A percentile compares a stretch with the other conserved stretches of the same genome.
Evolutionary conservation across 495 filamentous ascomycete genomes (phyloP).

Genomic region (Penicillium silybi): DNA sequence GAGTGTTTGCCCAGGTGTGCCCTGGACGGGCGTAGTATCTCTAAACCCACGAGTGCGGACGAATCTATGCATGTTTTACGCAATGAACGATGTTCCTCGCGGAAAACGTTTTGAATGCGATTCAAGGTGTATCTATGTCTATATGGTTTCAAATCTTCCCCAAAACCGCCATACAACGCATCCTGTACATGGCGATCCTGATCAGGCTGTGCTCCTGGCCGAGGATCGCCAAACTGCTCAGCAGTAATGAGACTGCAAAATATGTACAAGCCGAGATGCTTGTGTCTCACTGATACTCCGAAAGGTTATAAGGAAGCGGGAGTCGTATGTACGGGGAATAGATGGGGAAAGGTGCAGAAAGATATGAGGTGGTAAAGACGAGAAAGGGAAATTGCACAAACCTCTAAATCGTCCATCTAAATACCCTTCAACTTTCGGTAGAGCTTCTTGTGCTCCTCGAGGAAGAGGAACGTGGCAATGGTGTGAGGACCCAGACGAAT

Average conservation of each 20-base stretch:
- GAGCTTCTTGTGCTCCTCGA: constrained; percentile 71
- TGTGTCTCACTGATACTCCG: constrained; percentile 12
- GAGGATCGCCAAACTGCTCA: neutral
- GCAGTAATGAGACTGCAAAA: constrained; percentile 16
- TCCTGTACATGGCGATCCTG: constrained; percentile 7
- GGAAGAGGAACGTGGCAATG: constrained; percentile 89
- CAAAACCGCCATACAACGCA: constrained; percentile 6
- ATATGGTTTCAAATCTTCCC: constrained; percentile 14
- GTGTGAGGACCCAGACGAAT: constrained; percentile 90
- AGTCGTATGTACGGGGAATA: constrained; percentile 15
- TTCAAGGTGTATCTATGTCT: constrained; percentile 26
- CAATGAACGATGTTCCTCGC: constrained; percentile 8
- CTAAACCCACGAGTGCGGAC: too few relatives aligned
- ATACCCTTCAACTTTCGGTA: constrained; percentile 47
- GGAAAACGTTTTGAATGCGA: constrained; percentile 17
- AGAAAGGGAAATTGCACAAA: constrained; percentile 17
- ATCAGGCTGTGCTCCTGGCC: neutral
- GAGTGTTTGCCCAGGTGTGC: too few relatives aligned
- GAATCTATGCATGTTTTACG: neutral
- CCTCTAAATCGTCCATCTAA: constrained; percentile 9
- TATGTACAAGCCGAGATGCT: constrained; percentile 26
- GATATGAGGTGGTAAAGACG: constrained; percentile 16
- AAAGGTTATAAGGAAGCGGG: constrained; percentile 4
- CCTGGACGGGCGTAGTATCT: too few relatives aligned
- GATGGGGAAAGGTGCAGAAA: constrained; percentile 49